phyloP scores from a whole-genome alignment of 1,284 basidiomycete genomes.

The Trichosporon faecale region DNA sequence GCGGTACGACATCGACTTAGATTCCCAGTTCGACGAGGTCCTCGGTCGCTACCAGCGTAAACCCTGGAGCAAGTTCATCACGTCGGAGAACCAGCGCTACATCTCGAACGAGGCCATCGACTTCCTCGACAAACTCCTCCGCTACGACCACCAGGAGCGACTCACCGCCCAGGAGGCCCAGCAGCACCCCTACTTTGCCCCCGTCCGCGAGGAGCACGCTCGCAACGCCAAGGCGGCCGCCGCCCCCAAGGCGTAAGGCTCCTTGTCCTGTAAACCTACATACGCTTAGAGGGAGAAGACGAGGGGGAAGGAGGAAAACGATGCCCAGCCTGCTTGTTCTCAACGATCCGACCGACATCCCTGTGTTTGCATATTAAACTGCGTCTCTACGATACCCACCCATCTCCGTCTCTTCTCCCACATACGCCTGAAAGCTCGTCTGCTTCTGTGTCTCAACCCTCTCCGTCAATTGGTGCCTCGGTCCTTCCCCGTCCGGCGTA shows the following conservation, averaged over 20 bases:
- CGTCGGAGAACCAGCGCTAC: conserved; percentile 89
- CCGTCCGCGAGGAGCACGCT: conserved; percentile 32
- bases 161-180: conserved; percentile 90
- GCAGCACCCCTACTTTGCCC: conserved; percentile 76
- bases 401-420: neutral
- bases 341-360: neutral
- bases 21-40: conserved; percentile 84
- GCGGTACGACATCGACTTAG: conserved; percentile 90
- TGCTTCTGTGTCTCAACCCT: neutral
- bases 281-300: neutral
- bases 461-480: neutral
- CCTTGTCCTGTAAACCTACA: neutral
- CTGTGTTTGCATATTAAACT: conserved; percentile 1
- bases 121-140: conserved; percentile 89
- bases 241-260: neutral
- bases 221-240: conserved; percentile 12
- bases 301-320: neutral
- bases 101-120: conserved; percentile 98
- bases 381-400: neutral
- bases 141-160: conserved; percentile 93
- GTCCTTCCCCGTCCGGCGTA: neutral
- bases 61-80: conserved; percentile 90
- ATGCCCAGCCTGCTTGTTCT: conserved; percentile 1
- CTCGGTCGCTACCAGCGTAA: conserved; percentile 88
- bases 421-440: neutral